Evolutionary conservation across 371 early-diverging fungal genomes (phyloP), one percentile per base, ranked within the genome.

Genomic region (Capillidium heterosporum): DNA sequence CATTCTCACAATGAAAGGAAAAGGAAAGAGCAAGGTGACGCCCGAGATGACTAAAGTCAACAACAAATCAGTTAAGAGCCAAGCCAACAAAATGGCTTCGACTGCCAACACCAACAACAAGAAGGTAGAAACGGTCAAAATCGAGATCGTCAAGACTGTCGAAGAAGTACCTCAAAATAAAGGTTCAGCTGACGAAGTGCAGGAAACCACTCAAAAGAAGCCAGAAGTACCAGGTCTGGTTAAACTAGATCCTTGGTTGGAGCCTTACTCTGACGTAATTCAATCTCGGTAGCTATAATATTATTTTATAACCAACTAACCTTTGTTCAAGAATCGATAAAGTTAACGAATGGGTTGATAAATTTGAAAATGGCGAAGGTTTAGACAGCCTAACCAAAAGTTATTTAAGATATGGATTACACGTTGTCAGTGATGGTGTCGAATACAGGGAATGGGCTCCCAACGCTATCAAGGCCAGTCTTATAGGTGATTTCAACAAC

Each of bases 361-460:
- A 64, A 29, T 84, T 94, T 39, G 78, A 81, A 28, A 41, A 67
- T 27, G 57, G 66, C 27, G 82, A 82, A 56, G 86, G 85, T 57
- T 76, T 84, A 57, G 91, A 90, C 41, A 68, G 70, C 32, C 90
- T 89, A 61, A 75, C 86, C 5, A 74, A 77, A 42, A 85, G 86
- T 21, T 87, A 85, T 65, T 81, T 91, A 53, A 59, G 66, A 26
- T 78, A 80, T 62, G 95, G 95, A 4, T 83, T 95, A 56, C 73
- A 72, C 51, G 70, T 80, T 24, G 64, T 65, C 21, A 47, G 64
- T 42, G 68, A 76, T 4, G 76, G 76, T 24, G 81, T 93, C 59
- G 66, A 72, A 8, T 95, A 92, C 66, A 78, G 91, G 15, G 96
- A 95, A 67, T 94, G 92, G 91, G 95, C 94, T 13, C 96, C 95